phyloP scores from a whole-genome alignment of 108 stramenopile species.

The Parietichytrium sp. region DNA sequence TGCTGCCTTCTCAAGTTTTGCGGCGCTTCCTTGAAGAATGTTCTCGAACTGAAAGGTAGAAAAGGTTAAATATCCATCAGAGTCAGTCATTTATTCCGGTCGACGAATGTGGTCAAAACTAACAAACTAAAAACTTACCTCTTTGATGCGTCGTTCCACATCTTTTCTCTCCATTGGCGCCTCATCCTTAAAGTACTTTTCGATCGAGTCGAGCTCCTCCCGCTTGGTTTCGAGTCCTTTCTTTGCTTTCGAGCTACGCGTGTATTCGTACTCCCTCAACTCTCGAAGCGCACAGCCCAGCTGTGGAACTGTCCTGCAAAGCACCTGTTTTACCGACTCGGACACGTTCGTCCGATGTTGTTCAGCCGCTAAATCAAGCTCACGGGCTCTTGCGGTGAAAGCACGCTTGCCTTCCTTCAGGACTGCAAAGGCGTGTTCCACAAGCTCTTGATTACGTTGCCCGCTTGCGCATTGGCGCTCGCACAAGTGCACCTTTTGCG shows the following conservation, averaged over 20 bases:
- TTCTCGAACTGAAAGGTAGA: too few relatives aligned
- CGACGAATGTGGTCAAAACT: too few relatives aligned
- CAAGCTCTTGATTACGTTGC: background rate
- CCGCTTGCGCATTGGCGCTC: background rate
- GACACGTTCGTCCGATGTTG: background rate
- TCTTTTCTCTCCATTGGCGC: constrained; percentile 13
- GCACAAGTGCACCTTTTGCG: background rate
- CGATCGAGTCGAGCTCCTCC: background rate
- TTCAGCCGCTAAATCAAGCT: too few relatives aligned
- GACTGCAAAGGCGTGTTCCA: background rate
- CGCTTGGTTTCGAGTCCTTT: constrained; percentile 2
- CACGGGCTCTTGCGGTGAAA: background rate
- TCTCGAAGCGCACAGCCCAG: background rate
- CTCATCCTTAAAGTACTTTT: background rate
- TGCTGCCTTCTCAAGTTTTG: too few relatives aligned
- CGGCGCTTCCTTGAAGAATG: too few relatives aligned
- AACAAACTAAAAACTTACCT: too few relatives aligned
- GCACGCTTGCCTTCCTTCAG: background rate
- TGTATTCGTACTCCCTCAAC: background rate
- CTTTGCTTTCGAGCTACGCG: background rate
- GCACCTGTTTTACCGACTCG: background rate
- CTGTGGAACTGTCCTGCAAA: background rate
- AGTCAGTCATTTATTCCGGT: too few relatives aligned
- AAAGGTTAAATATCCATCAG: too few relatives aligned
- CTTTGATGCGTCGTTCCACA: background rate